A percentile compares a stretch with the other conserved stretches of the same genome.
Evolutionary conservation across 1,284 basidiomycete genomes (phyloP).

Genomic region (Puccinia polysora): DNA sequence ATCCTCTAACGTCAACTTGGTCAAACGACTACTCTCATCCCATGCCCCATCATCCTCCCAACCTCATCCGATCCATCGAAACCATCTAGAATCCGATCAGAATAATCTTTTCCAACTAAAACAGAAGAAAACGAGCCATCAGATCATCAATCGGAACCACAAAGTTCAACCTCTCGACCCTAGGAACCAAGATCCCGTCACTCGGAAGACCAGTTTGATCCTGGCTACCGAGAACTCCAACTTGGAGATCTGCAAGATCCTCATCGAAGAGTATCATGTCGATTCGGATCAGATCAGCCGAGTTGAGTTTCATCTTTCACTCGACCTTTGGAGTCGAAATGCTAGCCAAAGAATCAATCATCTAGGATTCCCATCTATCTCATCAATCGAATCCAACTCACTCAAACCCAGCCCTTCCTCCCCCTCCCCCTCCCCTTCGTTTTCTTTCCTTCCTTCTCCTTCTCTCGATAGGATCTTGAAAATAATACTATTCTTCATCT

Average conservation of each 20-base stretch:
- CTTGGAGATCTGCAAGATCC: conserved; percentile 21
- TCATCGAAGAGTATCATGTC: conserved; percentile 30
- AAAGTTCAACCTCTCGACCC: conserved; percentile 13
- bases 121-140: not conserved
- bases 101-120: not conserved
- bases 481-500: conserved; percentile 39
- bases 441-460: not conserved
- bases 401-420: not conserved
- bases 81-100: no score
- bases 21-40: conserved; percentile 14
- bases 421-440: not conserved
- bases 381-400: not conserved
- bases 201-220: conserved; percentile 28
- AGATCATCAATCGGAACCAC: no score
- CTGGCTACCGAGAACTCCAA: conserved; percentile 9
- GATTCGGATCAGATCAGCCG: conserved; percentile 14
- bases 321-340: not conserved
- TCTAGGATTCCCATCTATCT: no score
- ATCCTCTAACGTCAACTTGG: conserved; percentile 14
- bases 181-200: conserved; percentile 22
- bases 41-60: no score
- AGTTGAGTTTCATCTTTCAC: not conserved
- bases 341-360: no score
- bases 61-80: no score
- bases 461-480: conserved; percentile 17